Evolutionary conservation across 179 eudicot species (phyloP).

Genomic region (Silene vulgaris): DNA sequence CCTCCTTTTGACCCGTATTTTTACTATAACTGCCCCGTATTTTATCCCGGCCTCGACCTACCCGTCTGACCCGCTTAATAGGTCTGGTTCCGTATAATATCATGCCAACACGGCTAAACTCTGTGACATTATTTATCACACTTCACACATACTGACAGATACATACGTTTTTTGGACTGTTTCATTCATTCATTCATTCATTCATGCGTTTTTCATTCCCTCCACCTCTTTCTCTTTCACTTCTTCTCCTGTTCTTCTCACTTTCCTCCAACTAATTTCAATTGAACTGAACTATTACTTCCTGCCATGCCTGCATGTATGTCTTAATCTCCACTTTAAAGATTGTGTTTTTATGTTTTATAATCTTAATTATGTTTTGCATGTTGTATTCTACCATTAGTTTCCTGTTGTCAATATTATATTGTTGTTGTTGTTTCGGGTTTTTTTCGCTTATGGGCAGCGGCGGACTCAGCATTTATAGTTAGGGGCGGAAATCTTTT

Average conservation of each 20-base stretch:
- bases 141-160: no score
- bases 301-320: slow-evolving; percentile 14
- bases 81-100: no score
- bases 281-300: not conserved
- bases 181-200: slow-evolving; percentile 8
- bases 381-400: not conserved
- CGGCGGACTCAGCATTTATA: no score
- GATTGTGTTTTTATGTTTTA: not conserved
- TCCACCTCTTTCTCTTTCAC: slow-evolving; percentile 11
- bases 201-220: slow-evolving; percentile 13
- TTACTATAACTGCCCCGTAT: no score
- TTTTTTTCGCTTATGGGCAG: not conserved
- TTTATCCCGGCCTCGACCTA: no score
- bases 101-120: not conserved
- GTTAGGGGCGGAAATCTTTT: not conserved
- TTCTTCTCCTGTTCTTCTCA: not conserved
- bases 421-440: not conserved
- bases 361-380: not conserved
- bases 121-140: no score
- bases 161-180: not conserved
- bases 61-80: no score
- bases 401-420: not conserved
- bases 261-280: not conserved
- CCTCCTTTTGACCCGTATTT: no score
- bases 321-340: not conserved